Conservation (phyloP, 2,329 filamentous ascomycete species). For the Pestalotiopsis sp. region DNA sequence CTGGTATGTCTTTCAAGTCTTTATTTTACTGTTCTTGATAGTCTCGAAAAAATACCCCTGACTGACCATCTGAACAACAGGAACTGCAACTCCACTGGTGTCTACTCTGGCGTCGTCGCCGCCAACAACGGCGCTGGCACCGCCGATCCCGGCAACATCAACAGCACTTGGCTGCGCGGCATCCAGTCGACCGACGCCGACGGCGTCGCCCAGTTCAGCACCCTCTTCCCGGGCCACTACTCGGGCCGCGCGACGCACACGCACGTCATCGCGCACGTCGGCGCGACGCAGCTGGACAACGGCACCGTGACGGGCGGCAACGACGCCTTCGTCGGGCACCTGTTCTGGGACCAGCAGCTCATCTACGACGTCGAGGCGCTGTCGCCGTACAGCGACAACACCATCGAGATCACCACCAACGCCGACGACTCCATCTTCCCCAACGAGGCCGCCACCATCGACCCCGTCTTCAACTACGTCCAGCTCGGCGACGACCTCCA, state of each 20-base stretch:
- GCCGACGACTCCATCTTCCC: constrained; percentile 7
- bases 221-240: constrained; percentile 48
- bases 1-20: constrained; percentile 35
- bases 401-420: constrained; percentile 1
- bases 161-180: constrained; percentile 44
- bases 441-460: constrained; percentile 1
- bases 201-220: constrained; percentile 44
- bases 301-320: constrained; percentile 48
- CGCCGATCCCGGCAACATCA: constrained; percentile 36
- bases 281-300: constrained; percentile 38
- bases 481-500: constrained; percentile 5
- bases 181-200: constrained; percentile 41
- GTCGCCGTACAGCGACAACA: constrained; percentile 2
- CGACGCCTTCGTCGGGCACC: constrained; percentile 61
- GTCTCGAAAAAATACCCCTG: neutral
- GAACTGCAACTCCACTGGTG: constrained; percentile 44
- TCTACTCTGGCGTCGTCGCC: constrained; percentile 47
- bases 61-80: neutral
- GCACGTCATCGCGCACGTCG: constrained; percentile 48
- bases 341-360: constrained; percentile 66
- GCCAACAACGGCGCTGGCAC: constrained; percentile 43
- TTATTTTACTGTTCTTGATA: no score
- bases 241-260: constrained; percentile 47
- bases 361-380: constrained; percentile 31
- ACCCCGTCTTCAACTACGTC: constrained; percentile 10